Conservation (phyloP, 2,329 filamentous ascomycete species). For the Apiospora arundinis region DNA sequence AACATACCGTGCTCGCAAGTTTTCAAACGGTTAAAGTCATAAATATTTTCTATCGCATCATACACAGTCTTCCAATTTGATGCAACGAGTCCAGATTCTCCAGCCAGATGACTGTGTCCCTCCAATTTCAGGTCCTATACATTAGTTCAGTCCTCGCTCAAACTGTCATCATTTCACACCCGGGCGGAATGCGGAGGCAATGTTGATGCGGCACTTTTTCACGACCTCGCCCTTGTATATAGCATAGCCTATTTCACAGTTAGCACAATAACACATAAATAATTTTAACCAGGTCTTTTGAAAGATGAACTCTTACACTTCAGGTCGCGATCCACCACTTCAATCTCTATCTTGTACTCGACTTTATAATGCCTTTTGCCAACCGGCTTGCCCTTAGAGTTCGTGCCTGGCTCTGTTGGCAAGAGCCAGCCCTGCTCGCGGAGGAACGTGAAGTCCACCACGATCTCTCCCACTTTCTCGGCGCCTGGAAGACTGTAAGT, state of each 20-base stretch:
- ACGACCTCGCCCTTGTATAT: background rate
- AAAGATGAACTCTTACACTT: slow-evolving; percentile 29
- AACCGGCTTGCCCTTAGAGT: background rate
- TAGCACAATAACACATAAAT: background rate
- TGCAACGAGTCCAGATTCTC: too few species aligned
- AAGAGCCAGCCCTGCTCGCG: slow-evolving; percentile 30
- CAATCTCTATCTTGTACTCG: slow-evolving; percentile 34
- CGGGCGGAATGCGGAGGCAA: slow-evolving; percentile 13
- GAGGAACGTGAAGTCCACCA: slow-evolving; percentile 37
- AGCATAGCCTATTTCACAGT: slow-evolving; percentile 11
- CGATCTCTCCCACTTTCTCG: slow-evolving; percentile 34
- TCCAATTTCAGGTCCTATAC: too few species aligned
- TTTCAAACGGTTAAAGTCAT: too few species aligned
- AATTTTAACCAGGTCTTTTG: background rate
- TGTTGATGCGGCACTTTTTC: slow-evolving; percentile 10
- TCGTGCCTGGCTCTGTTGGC: slow-evolving; percentile 23
- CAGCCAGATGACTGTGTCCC: too few species aligned
- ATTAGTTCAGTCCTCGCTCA: too few species aligned
- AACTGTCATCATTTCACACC: slow-evolving; percentile 4
- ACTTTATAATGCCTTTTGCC: slow-evolving; percentile 32
- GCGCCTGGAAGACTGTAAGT: slow-evolving; percentile 28
- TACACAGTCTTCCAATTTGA: too few species aligned
- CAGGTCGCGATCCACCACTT: slow-evolving; percentile 35
- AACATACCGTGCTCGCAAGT: too few species aligned
- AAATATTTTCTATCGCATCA: too few species aligned